phyloP scores from a whole-genome alignment of 371 early-diverging fungal genomes.

The Mucor piriformis region DNA sequence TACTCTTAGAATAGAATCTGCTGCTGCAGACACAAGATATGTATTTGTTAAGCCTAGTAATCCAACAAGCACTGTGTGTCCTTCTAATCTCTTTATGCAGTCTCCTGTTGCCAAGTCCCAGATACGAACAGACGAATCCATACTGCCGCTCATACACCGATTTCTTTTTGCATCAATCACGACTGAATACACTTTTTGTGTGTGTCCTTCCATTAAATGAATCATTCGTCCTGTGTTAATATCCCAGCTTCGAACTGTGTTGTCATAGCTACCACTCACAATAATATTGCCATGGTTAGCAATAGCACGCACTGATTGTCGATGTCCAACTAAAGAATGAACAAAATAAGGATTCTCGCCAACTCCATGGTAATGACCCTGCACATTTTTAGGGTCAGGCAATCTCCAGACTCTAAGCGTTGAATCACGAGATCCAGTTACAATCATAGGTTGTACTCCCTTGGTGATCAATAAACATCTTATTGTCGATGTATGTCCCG shows the following conservation, averaged over 20 bases:
- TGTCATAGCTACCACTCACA: conserved; percentile 95
- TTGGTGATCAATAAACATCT: conserved; percentile 89
- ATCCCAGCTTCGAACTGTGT: conserved; percentile 93
- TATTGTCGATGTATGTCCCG: conserved; percentile 96
- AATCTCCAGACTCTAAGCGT: conserved; percentile 94
- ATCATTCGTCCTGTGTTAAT: conserved; percentile 67
- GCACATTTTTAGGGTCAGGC: conserved; percentile 52
- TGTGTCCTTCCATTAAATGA: conserved; percentile 82
- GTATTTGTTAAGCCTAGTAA: conserved; percentile 82
- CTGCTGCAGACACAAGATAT: conserved; percentile 93
- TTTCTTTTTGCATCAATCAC: conserved; percentile 76
- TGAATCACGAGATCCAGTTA: conserved; percentile 97
- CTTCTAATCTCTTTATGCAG: conserved; percentile 65
- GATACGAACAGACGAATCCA: conserved; percentile 92
- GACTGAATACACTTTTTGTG: conserved; percentile 90
- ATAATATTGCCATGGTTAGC: conserved; percentile 82
- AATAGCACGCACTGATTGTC: conserved; percentile 89
- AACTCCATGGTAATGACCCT: conserved; percentile 17
- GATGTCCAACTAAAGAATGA: conserved; percentile 83
- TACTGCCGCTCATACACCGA: conserved; percentile 88
- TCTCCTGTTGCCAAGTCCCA: conserved; percentile 90
- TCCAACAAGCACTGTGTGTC: conserved; percentile 93
- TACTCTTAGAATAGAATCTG: conserved; percentile 92
- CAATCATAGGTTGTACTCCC: conserved; percentile 78
- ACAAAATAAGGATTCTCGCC: conserved; percentile 61